These are phyloP conservation scores for Boletus rufocinnamomeus DNA, from an alignment of 768 basidiomycete genomes.

Conservation along the genomic window DNA sequence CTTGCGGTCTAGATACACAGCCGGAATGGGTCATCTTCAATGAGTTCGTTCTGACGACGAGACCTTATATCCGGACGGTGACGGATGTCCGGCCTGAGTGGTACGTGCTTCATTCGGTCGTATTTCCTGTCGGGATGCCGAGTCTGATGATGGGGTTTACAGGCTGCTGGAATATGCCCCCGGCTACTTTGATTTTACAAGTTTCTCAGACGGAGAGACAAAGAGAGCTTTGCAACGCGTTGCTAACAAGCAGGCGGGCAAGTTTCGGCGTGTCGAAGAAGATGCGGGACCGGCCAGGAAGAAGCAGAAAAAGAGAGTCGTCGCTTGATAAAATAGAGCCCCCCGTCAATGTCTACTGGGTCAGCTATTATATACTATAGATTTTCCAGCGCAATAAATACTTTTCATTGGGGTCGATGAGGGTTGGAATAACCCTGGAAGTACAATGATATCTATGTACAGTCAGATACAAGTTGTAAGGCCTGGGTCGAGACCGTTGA, in stretches of 20 bases:
- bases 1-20: conserved; percentile 81
- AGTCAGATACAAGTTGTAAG: too few relatives aligned
- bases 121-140: background rate
- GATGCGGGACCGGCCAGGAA: too few relatives aligned
- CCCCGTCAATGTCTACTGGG: too few relatives aligned
- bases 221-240: conserved; percentile 63
- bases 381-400: too few relatives aligned
- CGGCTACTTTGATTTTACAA: conserved; percentile 66
- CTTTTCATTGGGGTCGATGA: too few relatives aligned
- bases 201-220: conserved; percentile 70
- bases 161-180: conserved; percentile 67
- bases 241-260: conserved; percentile 58
- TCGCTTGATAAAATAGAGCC: too few relatives aligned
- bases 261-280: too few relatives aligned
- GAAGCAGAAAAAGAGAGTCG: too few relatives aligned
- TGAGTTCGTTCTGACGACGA: conserved; percentile 91
- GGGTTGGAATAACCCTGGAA: too few relatives aligned
- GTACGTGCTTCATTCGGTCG: conserved; percentile 43
- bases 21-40: conserved; percentile 95
- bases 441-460: too few relatives aligned
- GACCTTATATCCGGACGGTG: conserved; percentile 88
- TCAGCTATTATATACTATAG: too few relatives aligned
- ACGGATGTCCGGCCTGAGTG: conserved; percentile 87
- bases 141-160: background rate
- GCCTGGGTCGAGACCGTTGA: too few relatives aligned